These are phyloP conservation scores for Ministeria vibrans DNA, from an alignment of 78 protist species.

Conservation along the genomic window DNA sequence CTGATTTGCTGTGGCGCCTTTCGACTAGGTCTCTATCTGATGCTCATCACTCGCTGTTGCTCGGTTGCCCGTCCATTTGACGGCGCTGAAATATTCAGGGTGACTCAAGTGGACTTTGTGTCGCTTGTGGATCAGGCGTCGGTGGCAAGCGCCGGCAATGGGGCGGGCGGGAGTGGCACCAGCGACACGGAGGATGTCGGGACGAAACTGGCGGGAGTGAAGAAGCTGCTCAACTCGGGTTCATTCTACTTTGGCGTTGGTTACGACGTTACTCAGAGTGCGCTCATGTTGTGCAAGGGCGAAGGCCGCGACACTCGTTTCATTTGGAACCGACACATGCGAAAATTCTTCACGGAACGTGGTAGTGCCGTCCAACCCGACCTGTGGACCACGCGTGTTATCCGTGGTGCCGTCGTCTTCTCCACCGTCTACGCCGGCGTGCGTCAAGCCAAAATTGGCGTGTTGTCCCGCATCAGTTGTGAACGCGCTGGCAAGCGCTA, in stretches of 20 bases:
- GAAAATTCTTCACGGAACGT: neutral
- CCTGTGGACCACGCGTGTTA: neutral
- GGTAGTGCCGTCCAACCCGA: neutral
- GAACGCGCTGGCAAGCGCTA: conserved; percentile 73
- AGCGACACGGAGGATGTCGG: too few species aligned
- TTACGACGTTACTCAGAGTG: neutral
- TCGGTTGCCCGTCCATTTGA: too few species aligned
- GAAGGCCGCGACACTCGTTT: neutral
- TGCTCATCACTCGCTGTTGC: too few species aligned
- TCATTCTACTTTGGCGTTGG: neutral
- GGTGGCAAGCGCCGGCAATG: too few species aligned
- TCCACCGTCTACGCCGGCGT: conserved; percentile 8
- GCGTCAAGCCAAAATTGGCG: neutral
- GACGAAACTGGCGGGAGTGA: too few species aligned
- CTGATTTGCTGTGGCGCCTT: too few species aligned
- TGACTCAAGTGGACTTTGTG: too few species aligned
- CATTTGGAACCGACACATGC: neutral
- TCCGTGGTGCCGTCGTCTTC: neutral
- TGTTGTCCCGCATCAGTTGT: conserved; percentile 49
- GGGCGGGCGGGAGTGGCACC: too few species aligned
- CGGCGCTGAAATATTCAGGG: too few species aligned
- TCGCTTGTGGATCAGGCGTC: too few species aligned
- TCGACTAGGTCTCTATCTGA: too few species aligned
- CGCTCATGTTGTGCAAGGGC: too few species aligned
- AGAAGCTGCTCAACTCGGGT: conserved; percentile 1